phyloP scores from a whole-genome alignment of 768 basidiomycete genomes.

The Rhodotorula diobovata region DNA sequence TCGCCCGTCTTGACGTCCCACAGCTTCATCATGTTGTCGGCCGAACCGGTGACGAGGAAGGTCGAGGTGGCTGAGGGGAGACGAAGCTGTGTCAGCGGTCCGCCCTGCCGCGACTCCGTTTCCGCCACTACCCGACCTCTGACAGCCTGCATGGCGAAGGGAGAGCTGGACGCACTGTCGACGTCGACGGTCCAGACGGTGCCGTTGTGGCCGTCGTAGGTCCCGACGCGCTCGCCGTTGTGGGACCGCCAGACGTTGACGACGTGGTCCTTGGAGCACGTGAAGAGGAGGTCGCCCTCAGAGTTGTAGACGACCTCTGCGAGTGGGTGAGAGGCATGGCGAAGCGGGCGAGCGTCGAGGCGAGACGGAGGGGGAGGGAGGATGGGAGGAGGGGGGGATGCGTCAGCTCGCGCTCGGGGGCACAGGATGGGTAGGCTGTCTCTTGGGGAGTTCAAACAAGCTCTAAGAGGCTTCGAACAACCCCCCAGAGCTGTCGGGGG shows the following conservation, averaged over 20 bases:
- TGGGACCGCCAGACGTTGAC: constrained; percentile 92
- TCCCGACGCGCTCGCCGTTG: constrained; percentile 94
- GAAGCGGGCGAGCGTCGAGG: not conserved
- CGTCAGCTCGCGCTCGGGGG: not conserved
- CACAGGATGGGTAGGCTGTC: too few relatives aligned
- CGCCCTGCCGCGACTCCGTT: too few relatives aligned
- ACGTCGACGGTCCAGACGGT: constrained; percentile 94
- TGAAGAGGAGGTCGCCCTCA: constrained; percentile 93
- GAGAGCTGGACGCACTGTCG: constrained; percentile 65
- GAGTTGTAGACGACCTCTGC: constrained; percentile 89
- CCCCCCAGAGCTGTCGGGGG: not conserved
- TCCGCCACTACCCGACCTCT: too few relatives aligned
- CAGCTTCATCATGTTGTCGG: constrained; percentile 85
- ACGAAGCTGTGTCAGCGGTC: not conserved
- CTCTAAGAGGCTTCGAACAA: too few relatives aligned
- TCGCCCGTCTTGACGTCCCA: constrained; percentile 88
- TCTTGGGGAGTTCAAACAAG: too few relatives aligned
- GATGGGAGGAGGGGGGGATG: not conserved
- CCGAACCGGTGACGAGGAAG: constrained; percentile 83
- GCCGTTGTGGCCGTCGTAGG: constrained; percentile 93
- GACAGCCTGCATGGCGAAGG: too few relatives aligned
- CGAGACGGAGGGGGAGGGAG: not conserved
- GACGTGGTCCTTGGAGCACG: constrained; percentile 88
- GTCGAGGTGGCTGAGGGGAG: constrained; percentile 63
- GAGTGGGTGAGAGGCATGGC: too few relatives aligned